phyloP scores from a whole-genome alignment of 441 rosid genomes.

The Adansonia rubrostipa region DNA sequence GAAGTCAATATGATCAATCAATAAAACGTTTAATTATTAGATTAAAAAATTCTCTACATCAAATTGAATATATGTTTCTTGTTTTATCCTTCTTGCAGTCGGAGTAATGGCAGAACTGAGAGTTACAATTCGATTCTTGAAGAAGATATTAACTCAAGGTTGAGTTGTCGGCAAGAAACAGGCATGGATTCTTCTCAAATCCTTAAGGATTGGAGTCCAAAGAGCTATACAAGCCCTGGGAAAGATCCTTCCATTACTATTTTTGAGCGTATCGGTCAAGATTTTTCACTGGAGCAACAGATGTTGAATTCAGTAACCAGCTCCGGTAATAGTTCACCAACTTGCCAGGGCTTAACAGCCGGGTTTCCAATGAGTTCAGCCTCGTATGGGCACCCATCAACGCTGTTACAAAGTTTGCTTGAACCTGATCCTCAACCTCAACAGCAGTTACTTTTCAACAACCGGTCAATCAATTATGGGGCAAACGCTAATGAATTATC shows the following conservation, averaged over 20 bases:
- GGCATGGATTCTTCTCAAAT: constrained; percentile 25
- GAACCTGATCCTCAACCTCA: constrained; percentile 53
- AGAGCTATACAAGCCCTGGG: constrained; percentile 36
- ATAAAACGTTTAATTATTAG: constrained; percentile 8
- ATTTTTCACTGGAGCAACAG: constrained; percentile 36
- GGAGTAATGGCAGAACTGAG: constrained; percentile 43
- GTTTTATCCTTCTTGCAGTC: constrained; percentile 20
- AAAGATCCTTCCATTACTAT: constrained; percentile 41
- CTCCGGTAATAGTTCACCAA: constrained; percentile 29
- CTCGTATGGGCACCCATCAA: constrained; percentile 46
- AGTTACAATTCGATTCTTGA: constrained; percentile 42
- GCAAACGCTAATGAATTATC: constrained; percentile 35
- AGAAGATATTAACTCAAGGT: constrained; percentile 54
- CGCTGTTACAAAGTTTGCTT: constrained; percentile 51
- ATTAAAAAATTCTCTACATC: neutral
- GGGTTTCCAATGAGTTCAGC: constrained; percentile 39
- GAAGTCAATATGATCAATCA: neutral
- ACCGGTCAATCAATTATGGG: constrained; percentile 42
- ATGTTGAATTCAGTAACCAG: constrained; percentile 17
- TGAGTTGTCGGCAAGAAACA: constrained; percentile 35
- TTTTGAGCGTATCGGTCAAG: constrained; percentile 43
- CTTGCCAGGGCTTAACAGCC: constrained; percentile 28
- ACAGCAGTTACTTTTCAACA: constrained; percentile 47
- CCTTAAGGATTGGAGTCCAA: constrained; percentile 48
- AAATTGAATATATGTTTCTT: neutral